Evolutionary conservation across 305 asterid species (phyloP).

Genomic region (Solanum aculeatissimum): DNA sequence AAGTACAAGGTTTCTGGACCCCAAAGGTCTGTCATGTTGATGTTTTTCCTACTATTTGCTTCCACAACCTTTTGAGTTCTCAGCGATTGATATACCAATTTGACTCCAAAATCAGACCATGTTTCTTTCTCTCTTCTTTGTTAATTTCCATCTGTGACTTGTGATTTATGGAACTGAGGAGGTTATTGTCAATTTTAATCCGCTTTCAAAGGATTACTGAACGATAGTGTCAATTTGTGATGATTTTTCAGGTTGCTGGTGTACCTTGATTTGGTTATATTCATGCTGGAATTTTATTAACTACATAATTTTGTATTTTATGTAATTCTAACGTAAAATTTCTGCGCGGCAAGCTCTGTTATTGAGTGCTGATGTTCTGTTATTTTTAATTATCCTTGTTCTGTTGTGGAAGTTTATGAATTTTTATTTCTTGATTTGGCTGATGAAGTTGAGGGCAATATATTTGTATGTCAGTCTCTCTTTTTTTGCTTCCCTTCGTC

Average conservation of each 20-base stretch:
- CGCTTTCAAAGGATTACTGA: background rate
- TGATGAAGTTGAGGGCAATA: background rate
- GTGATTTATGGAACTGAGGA: background rate
- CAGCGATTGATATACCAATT: background rate
- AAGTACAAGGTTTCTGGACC: slow-evolving; percentile 70
- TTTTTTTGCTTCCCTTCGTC: background rate
- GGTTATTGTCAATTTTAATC: background rate
- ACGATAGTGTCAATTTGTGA: background rate
- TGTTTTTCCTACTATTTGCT: background rate
- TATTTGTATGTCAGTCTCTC: background rate
- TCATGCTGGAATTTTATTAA: background rate
- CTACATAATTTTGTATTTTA: background rate
- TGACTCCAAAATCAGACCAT: background rate
- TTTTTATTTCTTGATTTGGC: background rate
- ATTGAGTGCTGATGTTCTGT: background rate
- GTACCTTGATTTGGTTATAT: background rate
- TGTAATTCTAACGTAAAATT: background rate
- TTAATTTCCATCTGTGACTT: background rate
- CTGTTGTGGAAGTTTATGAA: background rate
- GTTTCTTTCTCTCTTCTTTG: background rate
- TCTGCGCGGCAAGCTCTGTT: background rate
- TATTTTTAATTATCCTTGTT: background rate
- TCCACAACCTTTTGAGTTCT: background rate
- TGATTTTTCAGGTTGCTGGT: background rate
- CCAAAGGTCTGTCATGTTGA: slow-evolving; percentile 40